Percentiles rank a stretch among this genome's conserved stretches.
phyloP scores from a whole-genome alignment of 306 rosid genomes.

The Quercus alba region DNA sequence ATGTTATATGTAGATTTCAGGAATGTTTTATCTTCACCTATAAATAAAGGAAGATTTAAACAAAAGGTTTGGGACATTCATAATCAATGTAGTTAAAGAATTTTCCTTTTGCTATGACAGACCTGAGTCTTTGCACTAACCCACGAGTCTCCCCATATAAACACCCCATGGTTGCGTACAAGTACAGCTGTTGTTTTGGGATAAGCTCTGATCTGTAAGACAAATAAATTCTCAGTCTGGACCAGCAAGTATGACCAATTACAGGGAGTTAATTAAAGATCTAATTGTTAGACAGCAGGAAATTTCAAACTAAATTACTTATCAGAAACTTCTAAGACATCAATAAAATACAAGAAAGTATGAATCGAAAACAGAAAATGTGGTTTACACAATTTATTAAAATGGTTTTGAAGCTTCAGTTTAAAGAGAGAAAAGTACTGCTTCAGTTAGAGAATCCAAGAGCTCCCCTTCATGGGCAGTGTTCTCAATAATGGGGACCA shows the following conservation, averaged over 20 bases:
- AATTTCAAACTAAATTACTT: too few relatives aligned
- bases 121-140: conserved; percentile 94
- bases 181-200: conserved; percentile 96
- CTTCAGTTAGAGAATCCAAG: conserved; percentile 85
- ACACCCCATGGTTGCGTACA: conserved; percentile 96
- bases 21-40: too few relatives aligned
- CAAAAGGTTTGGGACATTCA: too few relatives aligned
- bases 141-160: conserved; percentile 97
- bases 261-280: too few relatives aligned
- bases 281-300: too few relatives aligned
- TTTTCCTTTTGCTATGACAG: conserved; percentile 8
- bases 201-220: conserved; percentile 71
- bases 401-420: neutral
- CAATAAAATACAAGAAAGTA: too few relatives aligned
- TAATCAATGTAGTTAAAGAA: too few relatives aligned
- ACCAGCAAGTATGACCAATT: neutral
- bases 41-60: too few relatives aligned
- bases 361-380: neutral
- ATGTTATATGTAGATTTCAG: too few relatives aligned
- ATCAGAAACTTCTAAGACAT: too few relatives aligned
- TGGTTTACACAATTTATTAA: neutral
- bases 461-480: conserved; percentile 86
- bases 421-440: conserved; percentile 24
- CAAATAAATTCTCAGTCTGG: neutral
- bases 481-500: conserved; percentile 91